Base-by-base conservation (phyloP, 495 filamentous ascomycete genomes). In the Delitschia confertaspora region DNA sequence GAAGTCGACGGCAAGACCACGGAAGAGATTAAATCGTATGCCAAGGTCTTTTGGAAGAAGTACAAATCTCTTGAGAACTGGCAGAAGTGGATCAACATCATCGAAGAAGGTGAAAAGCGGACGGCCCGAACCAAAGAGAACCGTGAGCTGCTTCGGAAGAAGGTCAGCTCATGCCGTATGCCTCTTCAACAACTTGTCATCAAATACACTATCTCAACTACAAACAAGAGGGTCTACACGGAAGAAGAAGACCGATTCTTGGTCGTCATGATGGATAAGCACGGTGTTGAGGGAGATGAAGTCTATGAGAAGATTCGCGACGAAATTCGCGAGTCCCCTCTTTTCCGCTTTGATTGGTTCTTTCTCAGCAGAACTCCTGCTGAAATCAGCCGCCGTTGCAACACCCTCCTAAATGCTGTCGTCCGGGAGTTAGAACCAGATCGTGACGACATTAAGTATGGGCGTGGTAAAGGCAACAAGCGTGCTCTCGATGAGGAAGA, bases 271-370 rank as follows among this genome's bases (percentile, higher is more conserved):
- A 65, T 99, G 2, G 87, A 99, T 61, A 80, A 79, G 62, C 83
- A 82, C 55, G 93, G 93, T 14, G 75, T 96, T 6, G 65, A 68
- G 39, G 51, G 53, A 29, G 64, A 66, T 38, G 52, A 43, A 13
- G 44, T 66, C 47, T 61, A 61, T 42, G 65, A 68, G 51, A 57
- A 55, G 46, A 62, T 68, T 33, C 54, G 65, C 2, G 65, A 68
- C 33, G 65, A 68, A 41, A 93, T 99, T 48, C 80, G 91, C 6
- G 91, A 99, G 50, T 88, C 80, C 37, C 88, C 93, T 6, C 66
- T 96, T 13, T 99, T 99, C 72, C 77, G 93, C 20, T 99, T 99
- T 49, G 93, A 99, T 55, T 99, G 93, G 93, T 99, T 96, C 68
- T 93, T 96, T 70, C 71, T 99, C 20, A 89, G 83, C 56, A 75